Conservation (phyloP, 2,329 filamentous ascomycete genomes). For the Hymenoscyphus fructigenus region DNA sequence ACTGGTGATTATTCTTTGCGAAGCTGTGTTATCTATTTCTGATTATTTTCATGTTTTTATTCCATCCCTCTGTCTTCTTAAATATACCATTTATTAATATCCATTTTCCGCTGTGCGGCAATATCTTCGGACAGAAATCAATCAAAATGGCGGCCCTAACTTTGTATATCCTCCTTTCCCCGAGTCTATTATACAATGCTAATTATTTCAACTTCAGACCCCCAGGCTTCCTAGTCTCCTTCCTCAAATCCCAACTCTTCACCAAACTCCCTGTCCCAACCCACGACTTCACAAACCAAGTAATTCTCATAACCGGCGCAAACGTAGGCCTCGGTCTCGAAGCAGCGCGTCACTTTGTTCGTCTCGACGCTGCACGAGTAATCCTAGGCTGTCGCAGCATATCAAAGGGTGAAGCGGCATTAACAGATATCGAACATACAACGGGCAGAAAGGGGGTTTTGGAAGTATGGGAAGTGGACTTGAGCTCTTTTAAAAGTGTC, state of each 20-base stretch:
- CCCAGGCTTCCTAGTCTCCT: constrained; percentile 27
- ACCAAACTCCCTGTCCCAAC: constrained; percentile 5
- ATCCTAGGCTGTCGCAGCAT: constrained; percentile 41
- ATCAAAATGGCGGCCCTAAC: not conserved
- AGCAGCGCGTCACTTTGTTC: constrained; percentile 37
- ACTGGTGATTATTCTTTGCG: not conserved
- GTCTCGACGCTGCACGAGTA: constrained; percentile 35
- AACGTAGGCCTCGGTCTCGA: constrained; percentile 44
- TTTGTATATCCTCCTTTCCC: not conserved
- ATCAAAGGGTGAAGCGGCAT: constrained; percentile 44
- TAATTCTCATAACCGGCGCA: constrained; percentile 42
- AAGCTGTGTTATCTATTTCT: not conserved
- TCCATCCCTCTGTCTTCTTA: too few species aligned
- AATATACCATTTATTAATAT: not conserved
- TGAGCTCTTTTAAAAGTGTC: constrained; percentile 15
- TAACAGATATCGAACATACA: constrained; percentile 32
- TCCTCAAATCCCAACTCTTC: constrained; percentile 27
- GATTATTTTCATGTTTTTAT: not conserved
- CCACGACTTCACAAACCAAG: constrained; percentile 27
- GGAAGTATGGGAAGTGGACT: constrained; percentile 18
- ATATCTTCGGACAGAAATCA: not conserved
- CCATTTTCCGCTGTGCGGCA: not conserved
- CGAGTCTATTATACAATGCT: not conserved
- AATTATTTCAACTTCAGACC: constrained; percentile 14
- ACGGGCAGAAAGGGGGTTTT: not conserved